Base-by-base conservation (phyloP, 306 rosid genomes). In the Trifolium repens region DNA sequence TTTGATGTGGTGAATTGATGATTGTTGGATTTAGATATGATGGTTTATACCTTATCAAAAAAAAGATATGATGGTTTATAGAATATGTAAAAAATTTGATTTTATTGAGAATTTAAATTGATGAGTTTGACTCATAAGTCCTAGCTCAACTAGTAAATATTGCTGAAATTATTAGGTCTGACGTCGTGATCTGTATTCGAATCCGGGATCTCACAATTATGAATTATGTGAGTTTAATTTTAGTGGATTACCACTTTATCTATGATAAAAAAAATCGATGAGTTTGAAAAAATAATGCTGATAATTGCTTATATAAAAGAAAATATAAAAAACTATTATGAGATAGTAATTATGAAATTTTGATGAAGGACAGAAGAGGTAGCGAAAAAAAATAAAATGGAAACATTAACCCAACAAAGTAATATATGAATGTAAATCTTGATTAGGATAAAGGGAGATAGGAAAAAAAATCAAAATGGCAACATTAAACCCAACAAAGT, bases 351-450 rank as follows among this genome's bases (percentile, higher is more conserved):
- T 4, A 0, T 10, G 13, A 10, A 46, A 46, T 46, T 6, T 46
- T 46, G 16, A 13, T 46, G 6, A 46, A 2, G 4, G 10, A 13
- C 0, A 13, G 1, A 39, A 13, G 49, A 12, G 4, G 9, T 16
- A 0, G 58, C 4, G 4, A 2, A 52, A 5, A 47, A 47, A 4
- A 2, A 13, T 66, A 46, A 82, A 78, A 82, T 89, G 82, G 72
- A 91, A 57, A 35, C 63, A 80, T 19, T 79, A 79, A 30, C 85
- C 88, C 73, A 58, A 75, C 40, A 67, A 40, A 80, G 11, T 52
- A 16, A 52, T 71, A 42, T 74, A 32, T 74, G 2, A 42, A 77
- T 24, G 24, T n/a, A 50, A 14, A 50, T 50, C 50, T 11, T 4
- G 11, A 10, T 44, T 43, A 53, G 27, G 27, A 2, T 8, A 4